Evolutionary conservation across 805 yeast genomes (phyloP).

Genomic region (Saturnispora silvae): DNA sequence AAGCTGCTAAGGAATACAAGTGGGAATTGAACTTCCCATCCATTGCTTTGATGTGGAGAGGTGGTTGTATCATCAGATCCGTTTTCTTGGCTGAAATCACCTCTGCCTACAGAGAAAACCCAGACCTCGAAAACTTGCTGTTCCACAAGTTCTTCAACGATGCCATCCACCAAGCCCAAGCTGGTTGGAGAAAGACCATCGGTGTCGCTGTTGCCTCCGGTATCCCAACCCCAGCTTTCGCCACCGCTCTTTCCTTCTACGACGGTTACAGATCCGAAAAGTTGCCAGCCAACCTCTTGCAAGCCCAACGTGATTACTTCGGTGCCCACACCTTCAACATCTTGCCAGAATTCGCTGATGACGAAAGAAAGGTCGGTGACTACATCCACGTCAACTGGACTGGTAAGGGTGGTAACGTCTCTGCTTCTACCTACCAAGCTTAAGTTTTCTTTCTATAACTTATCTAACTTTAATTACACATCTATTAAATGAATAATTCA

Average conservation of each 20-base stretch:
- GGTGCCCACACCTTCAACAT: conserved; percentile 99
- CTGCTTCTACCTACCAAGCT: conserved; percentile 92
- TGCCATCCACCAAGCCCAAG: conserved; percentile 88
- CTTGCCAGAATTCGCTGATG: conserved; percentile 75
- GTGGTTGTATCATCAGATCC: conserved; percentile 99
- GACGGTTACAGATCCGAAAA: conserved; percentile 96
- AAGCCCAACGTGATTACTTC: conserved; percentile 99
- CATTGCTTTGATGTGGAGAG: conserved; percentile 99
- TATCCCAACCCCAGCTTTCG: conserved; percentile 95
- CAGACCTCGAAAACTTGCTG: conserved; percentile 88
- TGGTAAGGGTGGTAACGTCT: conserved; percentile 95
- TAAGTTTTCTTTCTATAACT: conserved; percentile 23
- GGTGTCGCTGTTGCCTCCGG: conserved; percentile 73
- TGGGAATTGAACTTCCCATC: conserved; percentile 98
- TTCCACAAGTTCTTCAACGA: conserved; percentile 90
- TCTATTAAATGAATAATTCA: too few relatives aligned
- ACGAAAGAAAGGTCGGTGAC: conserved; percentile 62
- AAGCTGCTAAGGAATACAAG: conserved; percentile 92
- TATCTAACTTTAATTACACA: too few relatives aligned
- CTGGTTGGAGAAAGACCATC: conserved; percentile 88
- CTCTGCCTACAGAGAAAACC: conserved; percentile 86
- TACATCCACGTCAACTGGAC: conserved; percentile 98
- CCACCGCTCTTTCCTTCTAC: conserved; percentile 94
- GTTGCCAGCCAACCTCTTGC: conserved; percentile 95
- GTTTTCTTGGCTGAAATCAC: conserved; percentile 97